phyloP scores from a whole-genome alignment of 345 rosid species.

The Rhizophora apiculata region DNA sequence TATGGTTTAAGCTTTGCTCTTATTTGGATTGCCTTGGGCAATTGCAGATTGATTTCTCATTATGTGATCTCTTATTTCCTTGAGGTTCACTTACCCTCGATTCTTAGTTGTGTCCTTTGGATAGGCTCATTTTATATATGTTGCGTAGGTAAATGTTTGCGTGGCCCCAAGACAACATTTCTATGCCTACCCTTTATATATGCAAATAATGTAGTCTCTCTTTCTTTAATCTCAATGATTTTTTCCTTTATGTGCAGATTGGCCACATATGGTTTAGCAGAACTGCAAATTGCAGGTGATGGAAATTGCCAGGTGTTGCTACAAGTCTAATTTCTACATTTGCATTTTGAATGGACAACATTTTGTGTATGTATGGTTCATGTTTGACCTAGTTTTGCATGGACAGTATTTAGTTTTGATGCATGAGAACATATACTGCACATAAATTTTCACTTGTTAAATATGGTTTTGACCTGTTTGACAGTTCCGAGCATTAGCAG shows the following conservation, averaged over 20 bases:
- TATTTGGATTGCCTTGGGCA: neutral
- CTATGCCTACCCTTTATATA: neutral
- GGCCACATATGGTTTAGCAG: constrained; percentile 76
- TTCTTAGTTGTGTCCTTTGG: neutral
- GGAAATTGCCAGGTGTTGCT: constrained; percentile 87
- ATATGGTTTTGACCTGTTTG: neutral
- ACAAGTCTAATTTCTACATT: constrained; percentile 1
- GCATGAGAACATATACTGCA: neutral
- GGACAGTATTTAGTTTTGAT: neutral
- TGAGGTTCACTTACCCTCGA: neutral
- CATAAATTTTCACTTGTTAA: neutral
- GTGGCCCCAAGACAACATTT: neutral
- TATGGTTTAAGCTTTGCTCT: neutral
- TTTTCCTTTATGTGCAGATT: constrained; percentile 42
- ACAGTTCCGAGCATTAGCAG: constrained; percentile 95
- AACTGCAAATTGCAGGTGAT: constrained; percentile 88
- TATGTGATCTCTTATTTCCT: neutral
- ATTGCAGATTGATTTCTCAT: neutral
- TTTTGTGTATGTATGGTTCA: neutral
- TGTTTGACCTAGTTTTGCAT: neutral
- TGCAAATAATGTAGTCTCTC: constrained; percentile 4
- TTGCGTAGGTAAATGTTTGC: constrained; percentile 1
- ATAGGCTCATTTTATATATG: neutral
- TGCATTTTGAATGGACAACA: neutral
- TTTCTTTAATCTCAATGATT: constrained; percentile 12